Percentiles rank a stretch among this genome's conserved stretches.
These are phyloP conservation scores for Sarocladium oryzae DNA, from an alignment of 2,329 filamentous ascomycete genomes.

Conservation along the genomic window DNA sequence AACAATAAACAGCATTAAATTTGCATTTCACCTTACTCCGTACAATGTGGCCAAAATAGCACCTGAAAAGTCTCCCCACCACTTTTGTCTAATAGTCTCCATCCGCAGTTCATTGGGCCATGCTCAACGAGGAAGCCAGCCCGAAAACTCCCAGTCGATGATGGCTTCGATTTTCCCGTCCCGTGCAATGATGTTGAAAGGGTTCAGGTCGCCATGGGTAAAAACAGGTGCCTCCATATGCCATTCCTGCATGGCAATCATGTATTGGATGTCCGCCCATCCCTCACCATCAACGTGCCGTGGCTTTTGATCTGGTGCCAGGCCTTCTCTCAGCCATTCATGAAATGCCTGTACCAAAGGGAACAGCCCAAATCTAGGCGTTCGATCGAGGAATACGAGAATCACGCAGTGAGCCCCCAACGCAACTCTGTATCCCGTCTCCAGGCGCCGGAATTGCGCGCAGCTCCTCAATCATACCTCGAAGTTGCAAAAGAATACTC, in stretches of 20 bases:
- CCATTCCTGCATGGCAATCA: conserved; percentile 28
- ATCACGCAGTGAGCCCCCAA: conserved; percentile 22
- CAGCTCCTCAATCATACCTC: too few relatives aligned
- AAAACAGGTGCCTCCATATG: conserved; percentile 32
- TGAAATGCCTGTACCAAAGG: conserved; percentile 25
- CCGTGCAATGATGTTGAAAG: conserved; percentile 34
- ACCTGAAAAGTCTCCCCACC: conserved; percentile 10
- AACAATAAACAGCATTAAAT: too few relatives aligned
- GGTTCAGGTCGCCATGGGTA: conserved; percentile 40
- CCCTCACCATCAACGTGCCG: too few relatives aligned
- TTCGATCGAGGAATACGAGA: conserved; percentile 17
- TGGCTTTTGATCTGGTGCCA: neutral
- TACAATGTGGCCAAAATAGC: too few relatives aligned
- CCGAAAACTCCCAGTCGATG: conserved; percentile 28
- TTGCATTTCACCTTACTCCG: too few relatives aligned
- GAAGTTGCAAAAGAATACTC: too few relatives aligned
- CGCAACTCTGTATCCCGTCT: conserved; percentile 17
- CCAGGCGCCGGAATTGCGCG: conserved; percentile 16
- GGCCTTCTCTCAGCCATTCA: conserved; percentile 21
- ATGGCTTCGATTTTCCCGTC: conserved; percentile 37
- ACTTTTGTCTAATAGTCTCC: conserved; percentile 8
- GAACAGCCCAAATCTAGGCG: conserved; percentile 24
- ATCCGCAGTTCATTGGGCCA: conserved; percentile 9
- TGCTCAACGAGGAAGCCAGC: conserved; percentile 25
- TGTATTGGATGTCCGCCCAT: conserved; percentile 19